phyloP scores from a whole-genome alignment of 371 early-diverging fungal species.

The Mortierella polycephala region DNA sequence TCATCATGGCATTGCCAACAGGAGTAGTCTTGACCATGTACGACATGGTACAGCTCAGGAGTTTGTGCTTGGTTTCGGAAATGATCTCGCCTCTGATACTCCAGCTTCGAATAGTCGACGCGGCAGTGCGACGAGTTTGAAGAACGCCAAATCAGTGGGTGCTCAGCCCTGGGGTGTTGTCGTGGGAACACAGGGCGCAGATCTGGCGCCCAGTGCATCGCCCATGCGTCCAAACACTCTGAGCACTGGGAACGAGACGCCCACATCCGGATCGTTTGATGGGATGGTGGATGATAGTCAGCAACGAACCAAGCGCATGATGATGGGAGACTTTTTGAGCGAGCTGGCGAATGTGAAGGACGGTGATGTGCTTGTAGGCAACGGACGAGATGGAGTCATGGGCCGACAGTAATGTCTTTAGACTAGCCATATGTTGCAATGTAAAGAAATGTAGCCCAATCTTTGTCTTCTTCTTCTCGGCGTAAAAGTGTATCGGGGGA shows the following conservation, averaged over 20 bases:
- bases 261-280: slow-evolving; percentile 9
- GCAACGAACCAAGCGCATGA: slow-evolving; percentile 12
- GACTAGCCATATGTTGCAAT: neutral
- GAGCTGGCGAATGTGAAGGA: slow-evolving; percentile 41
- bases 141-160: slow-evolving; percentile 2
- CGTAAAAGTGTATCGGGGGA: too few species aligned
- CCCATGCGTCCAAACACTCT: neutral
- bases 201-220: too few species aligned
- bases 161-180: slow-evolving; percentile 12
- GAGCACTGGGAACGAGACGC: slow-evolving; percentile 1
- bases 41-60: slow-evolving; percentile 17
- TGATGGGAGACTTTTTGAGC: slow-evolving; percentile 50
- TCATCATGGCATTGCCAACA: neutral
- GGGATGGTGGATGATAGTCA: slow-evolving; percentile 9
- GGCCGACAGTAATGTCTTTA: slow-evolving; percentile 8
- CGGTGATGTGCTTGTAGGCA: slow-evolving; percentile 40
- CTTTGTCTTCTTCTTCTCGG: neutral
- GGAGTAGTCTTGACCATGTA: slow-evolving; percentile 10
- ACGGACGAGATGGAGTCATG: slow-evolving; percentile 31
- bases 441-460: neutral
- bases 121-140: slow-evolving; percentile 31
- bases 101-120: slow-evolving; percentile 17
- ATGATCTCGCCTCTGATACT: slow-evolving; percentile 11
- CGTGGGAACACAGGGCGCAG: neutral
- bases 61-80: slow-evolving; percentile 10